These are phyloP conservation scores for Centrapalus pauciflorus DNA, from an alignment of 129 eudicot species.

Conservation along the genomic window DNA sequence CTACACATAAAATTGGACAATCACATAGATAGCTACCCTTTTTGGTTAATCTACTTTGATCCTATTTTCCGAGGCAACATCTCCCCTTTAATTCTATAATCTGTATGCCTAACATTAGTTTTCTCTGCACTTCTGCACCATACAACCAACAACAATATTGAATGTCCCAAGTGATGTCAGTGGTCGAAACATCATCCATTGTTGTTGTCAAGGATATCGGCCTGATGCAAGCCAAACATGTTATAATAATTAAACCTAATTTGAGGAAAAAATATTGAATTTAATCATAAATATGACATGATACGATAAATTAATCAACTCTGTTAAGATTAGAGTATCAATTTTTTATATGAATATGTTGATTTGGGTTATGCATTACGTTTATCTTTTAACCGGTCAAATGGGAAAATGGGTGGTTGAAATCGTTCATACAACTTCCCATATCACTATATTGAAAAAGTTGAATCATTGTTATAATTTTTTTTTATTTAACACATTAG, in stretches of 20 bases:
- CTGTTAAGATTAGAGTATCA: not conserved
- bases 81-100: not conserved
- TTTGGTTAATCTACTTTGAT: not conserved
- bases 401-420: too few species aligned
- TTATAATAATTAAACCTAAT: not conserved
- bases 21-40: not conserved
- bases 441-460: too few species aligned
- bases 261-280: not conserved
- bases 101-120: not conserved
- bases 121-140: constrained; percentile 5
- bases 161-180: constrained; percentile 6
- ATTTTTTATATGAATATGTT: not conserved
- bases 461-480: too few species aligned
- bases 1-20: not conserved
- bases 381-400: too few species aligned
- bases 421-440: too few species aligned
- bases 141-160: constrained; percentile 11
- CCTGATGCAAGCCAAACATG: not conserved
- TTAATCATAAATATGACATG: not conserved
- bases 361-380: too few species aligned
- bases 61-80: constrained; percentile 5
- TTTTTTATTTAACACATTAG: too few species aligned
- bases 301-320: not conserved
- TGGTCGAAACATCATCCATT: constrained; percentile 16
- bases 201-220: constrained; percentile 12